Evolutionary conservation across 192 early-diverging fungal species (phyloP), one percentile per base, ranked within the genome.

Genomic region (Coemansia sp.): DNA sequence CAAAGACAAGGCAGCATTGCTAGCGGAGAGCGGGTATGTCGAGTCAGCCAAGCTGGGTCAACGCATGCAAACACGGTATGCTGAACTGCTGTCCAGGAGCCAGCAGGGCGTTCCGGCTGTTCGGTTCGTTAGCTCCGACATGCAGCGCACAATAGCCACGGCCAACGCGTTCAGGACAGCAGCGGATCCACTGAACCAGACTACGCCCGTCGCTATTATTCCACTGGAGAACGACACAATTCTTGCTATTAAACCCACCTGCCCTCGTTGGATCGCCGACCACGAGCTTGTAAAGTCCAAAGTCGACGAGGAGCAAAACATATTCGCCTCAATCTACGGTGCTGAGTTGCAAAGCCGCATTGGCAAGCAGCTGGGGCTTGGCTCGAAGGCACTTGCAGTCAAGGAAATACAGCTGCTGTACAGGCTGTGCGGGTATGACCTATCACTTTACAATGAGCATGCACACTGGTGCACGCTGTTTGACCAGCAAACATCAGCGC

Each of bases 401-500:
- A 19, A 47, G 16, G 53, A 61, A 24, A 50, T 71, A 6, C 38
- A 54, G 14, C 53, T 47, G 6, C 53, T 78, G 6, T 71, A 78
- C 32, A 40, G 30, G 16, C 28, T 71, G 32, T 78, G 75, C 31
- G 75, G 65, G 0, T 78, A 68, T 47, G 69, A 78, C n/a, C 2
- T 56, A 18, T 56, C 75, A 2, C 45, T 78, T 19, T 78, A 58
- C 48, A 28, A 25, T 2, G 23, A 62, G 12, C 31, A 31, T 10
- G 3, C 8, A 11, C 61, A 60, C 23, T 78, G 75, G 75, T 78
- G 75, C 62, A 35, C 65, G 2, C 24, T 78, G 28, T 48, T 78
- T 43, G 65, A 71, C 38, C 23, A 51, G 14, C 32, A 35, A 2
- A 64, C 56, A 7, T 19, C 69, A 3, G 45, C 22, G 19, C 50